Conservation (phyloP, 2,329 filamentous ascomycete species). For the Aspergillus ustus region DNA sequence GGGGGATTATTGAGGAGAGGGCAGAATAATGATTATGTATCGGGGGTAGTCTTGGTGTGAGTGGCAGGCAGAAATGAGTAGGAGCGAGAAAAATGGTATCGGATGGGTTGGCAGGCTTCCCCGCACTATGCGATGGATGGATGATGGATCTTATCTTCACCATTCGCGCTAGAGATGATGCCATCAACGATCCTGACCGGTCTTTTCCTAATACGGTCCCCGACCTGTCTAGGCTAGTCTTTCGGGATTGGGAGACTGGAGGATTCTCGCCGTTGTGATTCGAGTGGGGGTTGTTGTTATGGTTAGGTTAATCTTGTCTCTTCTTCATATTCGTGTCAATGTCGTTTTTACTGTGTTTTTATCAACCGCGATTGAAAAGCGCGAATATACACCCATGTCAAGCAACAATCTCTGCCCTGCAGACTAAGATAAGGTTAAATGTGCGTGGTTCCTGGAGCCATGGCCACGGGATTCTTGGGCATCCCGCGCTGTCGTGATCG, state of each 20-base stretch:
- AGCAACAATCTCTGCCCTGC: not conserved
- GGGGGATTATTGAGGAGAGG: not conserved
- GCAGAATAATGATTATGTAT: not conserved
- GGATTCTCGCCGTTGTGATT: not conserved
- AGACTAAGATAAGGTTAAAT: not conserved
- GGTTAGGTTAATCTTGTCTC: no score
- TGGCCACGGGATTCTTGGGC: not conserved
- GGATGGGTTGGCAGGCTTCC: not conserved
- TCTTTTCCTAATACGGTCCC: conserved; percentile 6
- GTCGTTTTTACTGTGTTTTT: no score
- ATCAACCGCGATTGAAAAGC: not conserved
- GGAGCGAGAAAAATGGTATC: no score
- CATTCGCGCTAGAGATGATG: conserved; percentile 9
- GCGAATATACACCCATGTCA: not conserved
- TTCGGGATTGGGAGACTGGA: no score
- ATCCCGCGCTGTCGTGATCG: not conserved
- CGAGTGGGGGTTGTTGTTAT: not conserved
- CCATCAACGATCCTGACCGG: not conserved
- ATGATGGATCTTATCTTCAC: not conserved
- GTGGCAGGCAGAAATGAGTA: no score
- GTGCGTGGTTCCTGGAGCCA: not conserved
- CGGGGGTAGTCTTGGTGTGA: not conserved
- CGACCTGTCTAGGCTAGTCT: not conserved
- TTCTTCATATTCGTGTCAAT: not conserved
- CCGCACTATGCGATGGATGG: not conserved